A percentile compares a stretch with the other conserved stretches of the same genome.
Evolutionary conservation across 73 alveolate genomes (phyloP).

Genomic region (Paramecium bursaria): DNA sequence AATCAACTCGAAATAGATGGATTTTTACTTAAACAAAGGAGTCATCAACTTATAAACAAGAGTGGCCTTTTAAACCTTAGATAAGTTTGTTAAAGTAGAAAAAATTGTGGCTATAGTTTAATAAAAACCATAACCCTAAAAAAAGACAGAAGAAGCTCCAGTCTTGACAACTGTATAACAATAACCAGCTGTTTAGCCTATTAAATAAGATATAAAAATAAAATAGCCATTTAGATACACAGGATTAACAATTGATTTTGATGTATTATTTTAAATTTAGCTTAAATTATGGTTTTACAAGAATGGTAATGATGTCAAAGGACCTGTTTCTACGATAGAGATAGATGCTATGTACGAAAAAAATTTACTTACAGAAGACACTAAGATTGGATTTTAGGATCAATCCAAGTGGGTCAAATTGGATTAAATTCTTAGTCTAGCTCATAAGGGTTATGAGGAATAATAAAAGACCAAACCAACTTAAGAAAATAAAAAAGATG

Average conservation of each 20-base stretch:
- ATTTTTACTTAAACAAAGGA: constrained; percentile 26
- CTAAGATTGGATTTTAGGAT: neutral
- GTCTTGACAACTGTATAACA: neutral
- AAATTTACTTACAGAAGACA: no score
- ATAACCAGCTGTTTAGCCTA: neutral
- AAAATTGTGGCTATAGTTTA: constrained; percentile 21
- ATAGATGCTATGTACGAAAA: neutral
- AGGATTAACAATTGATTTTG: neutral
- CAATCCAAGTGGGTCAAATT: no score
- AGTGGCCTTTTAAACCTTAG: constrained; percentile 54
- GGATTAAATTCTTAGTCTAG: neutral
- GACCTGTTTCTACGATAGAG: neutral
- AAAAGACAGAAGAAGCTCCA: constrained; percentile 15
- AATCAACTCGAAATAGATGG: constrained; percentile 6
- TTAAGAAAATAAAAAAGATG: neutral
- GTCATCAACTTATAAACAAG: constrained; percentile 16
- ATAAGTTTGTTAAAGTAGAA: constrained; percentile 49
- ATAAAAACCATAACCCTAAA: constrained; percentile 9
- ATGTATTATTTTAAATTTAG: neutral
- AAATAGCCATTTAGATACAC: neutral
- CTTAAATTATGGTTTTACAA: neutral
- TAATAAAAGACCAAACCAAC: neutral
- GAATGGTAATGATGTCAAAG: neutral
- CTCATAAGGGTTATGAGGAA: neutral
- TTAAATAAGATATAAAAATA: no score